phyloP scores from a whole-genome alignment of 2,329 filamentous ascomycete genomes.

The Fusarium temperatum region DNA sequence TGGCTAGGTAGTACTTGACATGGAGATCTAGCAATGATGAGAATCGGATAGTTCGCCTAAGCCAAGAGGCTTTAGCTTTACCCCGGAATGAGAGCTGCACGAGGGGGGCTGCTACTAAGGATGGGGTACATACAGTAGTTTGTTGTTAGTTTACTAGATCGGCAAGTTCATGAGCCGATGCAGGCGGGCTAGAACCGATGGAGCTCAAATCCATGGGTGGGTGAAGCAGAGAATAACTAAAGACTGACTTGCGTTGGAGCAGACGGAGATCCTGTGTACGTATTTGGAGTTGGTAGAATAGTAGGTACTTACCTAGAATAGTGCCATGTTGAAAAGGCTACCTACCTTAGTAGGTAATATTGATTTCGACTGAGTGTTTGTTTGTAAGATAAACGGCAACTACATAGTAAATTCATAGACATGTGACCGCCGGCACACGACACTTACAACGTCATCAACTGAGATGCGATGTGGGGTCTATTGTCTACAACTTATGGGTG shows the following conservation, averaged over 20 bases:
- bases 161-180: background rate
- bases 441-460: slow-evolving; percentile 30
- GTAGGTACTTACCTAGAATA: background rate
- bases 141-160: background rate
- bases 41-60: background rate
- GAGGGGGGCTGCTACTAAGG: background rate
- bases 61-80: slow-evolving; percentile 5
- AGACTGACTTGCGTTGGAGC: background rate
- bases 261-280: background rate
- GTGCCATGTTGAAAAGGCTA: background rate
- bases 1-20: slow-evolving; percentile 7
- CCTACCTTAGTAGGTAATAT: too few species aligned
- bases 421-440: background rate
- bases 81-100: background rate
- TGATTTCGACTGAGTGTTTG: background rate
- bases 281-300: background rate
- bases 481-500: background rate
- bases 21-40: slow-evolving; percentile 9
- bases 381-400: background rate
- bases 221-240: background rate
- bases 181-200: background rate
- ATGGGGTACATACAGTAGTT: background rate
- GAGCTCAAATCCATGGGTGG: background rate
- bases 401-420: background rate
- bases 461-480: slow-evolving; percentile 21